These are phyloP conservation scores for Chionographis japonica DNA, from an alignment of 106 monocot species.

Conservation along the genomic window DNA sequence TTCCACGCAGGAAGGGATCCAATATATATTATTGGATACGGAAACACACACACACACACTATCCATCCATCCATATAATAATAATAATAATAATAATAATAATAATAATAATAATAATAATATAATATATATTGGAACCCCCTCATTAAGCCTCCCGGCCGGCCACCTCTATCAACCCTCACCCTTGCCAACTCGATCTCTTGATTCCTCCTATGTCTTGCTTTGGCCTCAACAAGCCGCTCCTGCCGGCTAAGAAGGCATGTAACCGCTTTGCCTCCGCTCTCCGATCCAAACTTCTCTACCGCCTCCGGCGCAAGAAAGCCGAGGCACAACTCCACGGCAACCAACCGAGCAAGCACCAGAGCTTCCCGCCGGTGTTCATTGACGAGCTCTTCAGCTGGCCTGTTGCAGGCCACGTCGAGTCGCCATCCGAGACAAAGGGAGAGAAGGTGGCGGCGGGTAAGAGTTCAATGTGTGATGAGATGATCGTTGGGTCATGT, in stretches of 20 bases:
- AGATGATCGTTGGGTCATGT: neutral
- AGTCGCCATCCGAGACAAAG: neutral
- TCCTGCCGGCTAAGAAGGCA: constrained; percentile 10
- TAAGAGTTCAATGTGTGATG: neutral
- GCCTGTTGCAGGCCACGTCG: neutral
- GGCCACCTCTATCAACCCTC: neutral
- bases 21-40: no score
- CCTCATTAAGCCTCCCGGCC: no score
- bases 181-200: no score
- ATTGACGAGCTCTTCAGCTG: constrained; percentile 27
- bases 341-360: neutral
- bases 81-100: no score
- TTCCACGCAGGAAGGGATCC: no score
- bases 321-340: no score
- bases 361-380: constrained; percentile 12
- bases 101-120: no score
- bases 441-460: neutral
- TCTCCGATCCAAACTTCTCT: constrained; percentile 1
- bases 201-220: constrained; percentile 8
- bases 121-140: no score
- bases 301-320: neutral
- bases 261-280: constrained; percentile 7
- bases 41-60: no score
- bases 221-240: constrained; percentile 1
- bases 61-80: no score